Evolutionary conservation across 768 basidiomycete species (phyloP).

Genomic region (Russula compacta): DNA sequence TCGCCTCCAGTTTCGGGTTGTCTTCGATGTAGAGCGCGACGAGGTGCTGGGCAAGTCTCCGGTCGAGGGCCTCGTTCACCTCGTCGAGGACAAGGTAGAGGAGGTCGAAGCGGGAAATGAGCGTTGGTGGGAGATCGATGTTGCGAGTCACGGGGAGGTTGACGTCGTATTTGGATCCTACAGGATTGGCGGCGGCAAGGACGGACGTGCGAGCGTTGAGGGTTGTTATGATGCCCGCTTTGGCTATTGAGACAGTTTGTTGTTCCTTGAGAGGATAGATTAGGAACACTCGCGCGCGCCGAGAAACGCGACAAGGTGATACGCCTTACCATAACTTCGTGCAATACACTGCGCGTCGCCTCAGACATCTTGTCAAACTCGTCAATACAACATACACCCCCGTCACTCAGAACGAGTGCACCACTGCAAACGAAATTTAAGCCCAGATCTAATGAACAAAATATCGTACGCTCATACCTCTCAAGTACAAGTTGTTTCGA

Average conservation of each 20-base stretch:
- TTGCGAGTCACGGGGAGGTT: slow-evolving; percentile 88
- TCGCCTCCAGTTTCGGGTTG: slow-evolving; percentile 46
- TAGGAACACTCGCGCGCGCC: not conserved
- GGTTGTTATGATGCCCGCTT: slow-evolving; percentile 98
- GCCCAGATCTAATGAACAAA: not conserved
- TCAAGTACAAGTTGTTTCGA: slow-evolving; percentile 97
- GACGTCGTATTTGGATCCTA: slow-evolving; percentile 91
- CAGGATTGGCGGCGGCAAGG: slow-evolving; percentile 94
- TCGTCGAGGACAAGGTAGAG: slow-evolving; percentile 93
- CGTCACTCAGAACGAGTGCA: slow-evolving; percentile 88
- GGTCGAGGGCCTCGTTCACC: slow-evolving; percentile 81
- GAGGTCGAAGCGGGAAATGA: slow-evolving; percentile 96
- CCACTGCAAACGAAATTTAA: slow-evolving; percentile 43
- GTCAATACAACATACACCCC: slow-evolving; percentile 97
- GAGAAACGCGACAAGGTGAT: too few relatives aligned
- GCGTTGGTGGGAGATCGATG: slow-evolving; percentile 94
- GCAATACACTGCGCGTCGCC: slow-evolving; percentile 91
- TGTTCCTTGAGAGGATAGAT: slow-evolving; percentile 61
- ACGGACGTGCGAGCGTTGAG: slow-evolving; percentile 98
- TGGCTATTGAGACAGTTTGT: slow-evolving; percentile 98
- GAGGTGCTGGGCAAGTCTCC: slow-evolving; percentile 83
- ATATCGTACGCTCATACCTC: slow-evolving; percentile 42
- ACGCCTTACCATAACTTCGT: slow-evolving; percentile 87
- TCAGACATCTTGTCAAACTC: slow-evolving; percentile 99
- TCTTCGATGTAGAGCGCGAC: slow-evolving; percentile 94